Percentiles rank a stretch among this genome's conserved stretches.
Conservation (phyloP, 2,329 filamentous ascomycete species). For the Aspergillus uvarum region DNA sequence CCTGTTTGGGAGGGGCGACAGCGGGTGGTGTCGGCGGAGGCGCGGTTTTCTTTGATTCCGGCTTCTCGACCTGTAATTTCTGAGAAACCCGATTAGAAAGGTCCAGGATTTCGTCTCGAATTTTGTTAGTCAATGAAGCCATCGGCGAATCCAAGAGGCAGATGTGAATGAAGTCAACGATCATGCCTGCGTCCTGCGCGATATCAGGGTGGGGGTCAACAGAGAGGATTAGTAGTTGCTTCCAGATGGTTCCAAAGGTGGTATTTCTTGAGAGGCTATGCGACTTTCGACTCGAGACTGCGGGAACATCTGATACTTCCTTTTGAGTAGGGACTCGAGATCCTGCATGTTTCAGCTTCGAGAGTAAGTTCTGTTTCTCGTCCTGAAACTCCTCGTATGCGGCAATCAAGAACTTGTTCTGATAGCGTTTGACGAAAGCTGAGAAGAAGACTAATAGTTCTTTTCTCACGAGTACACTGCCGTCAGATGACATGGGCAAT, state of each 20-base stretch:
- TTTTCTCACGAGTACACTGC: constrained; percentile 89
- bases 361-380: constrained; percentile 69
- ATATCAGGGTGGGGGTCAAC: constrained; percentile 95
- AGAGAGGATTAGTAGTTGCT: constrained; percentile 83
- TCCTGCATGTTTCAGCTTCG: constrained; percentile 46
- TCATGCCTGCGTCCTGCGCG: constrained; percentile 76
- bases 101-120: constrained; percentile 66
- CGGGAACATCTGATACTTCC: constrained; percentile 22
- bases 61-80: constrained; percentile 42
- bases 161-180: constrained; percentile 82
- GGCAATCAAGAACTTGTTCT: constrained; percentile 86
- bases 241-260: constrained; percentile 91
- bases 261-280: constrained; percentile 70
- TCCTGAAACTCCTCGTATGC: constrained; percentile 88
- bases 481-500: constrained; percentile 88
- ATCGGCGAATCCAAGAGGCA: constrained; percentile 75
- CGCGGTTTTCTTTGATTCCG: constrained; percentile 35
- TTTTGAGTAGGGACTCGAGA: constrained; percentile 23
- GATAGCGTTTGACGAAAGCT: constrained; percentile 83
- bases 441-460: constrained; percentile 94
- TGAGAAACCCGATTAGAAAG: constrained; percentile 34
- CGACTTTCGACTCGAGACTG: constrained; percentile 27
- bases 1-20: constrained; percentile 52
- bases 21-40: constrained; percentile 51
- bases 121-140: constrained; percentile 64